A percentile compares a stretch with the other conserved stretches of the same genome.
Conservation (phyloP, 1,284 basidiomycete genomes). For the Apiotrichum laibachii region DNA sequence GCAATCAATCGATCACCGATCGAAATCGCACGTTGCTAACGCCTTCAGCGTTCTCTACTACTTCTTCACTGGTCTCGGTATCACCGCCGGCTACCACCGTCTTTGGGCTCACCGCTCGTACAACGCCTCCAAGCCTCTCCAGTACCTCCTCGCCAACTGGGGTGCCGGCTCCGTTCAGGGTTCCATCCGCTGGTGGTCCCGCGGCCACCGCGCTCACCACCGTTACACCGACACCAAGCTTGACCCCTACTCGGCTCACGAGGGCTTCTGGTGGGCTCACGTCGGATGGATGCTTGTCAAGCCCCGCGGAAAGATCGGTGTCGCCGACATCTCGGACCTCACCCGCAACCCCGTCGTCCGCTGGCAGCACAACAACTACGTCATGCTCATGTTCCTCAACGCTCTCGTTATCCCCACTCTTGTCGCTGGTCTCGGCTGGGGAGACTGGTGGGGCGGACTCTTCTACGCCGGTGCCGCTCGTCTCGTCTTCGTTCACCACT, state of each 20-base stretch:
- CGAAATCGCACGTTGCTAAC: conserved; percentile 5
- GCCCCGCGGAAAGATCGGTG: conserved; percentile 79
- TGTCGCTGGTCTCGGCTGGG: conserved; percentile 77
- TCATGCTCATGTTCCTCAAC: conserved; percentile 68
- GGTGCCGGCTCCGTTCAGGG: conserved; percentile 86
- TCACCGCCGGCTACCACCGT: conserved; percentile 76
- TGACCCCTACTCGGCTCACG: conserved; percentile 88
- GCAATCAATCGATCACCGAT: not conserved
- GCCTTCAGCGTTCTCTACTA: conserved; percentile 64
- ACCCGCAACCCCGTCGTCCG: conserved; percentile 70
- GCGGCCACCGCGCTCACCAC: conserved; percentile 89
- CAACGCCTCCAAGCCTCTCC: conserved; percentile 76
- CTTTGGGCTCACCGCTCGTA: conserved; percentile 89
- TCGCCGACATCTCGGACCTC: conserved; percentile 82
- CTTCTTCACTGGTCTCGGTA: conserved; percentile 75
- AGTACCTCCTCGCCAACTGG: conserved; percentile 71
- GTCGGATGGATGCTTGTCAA: conserved; percentile 92
- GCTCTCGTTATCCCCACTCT: conserved; percentile 71
- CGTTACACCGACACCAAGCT: conserved; percentile 93
- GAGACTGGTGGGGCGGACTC: conserved; percentile 78
- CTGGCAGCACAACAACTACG: conserved; percentile 82
- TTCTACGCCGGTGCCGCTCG: conserved; percentile 81
- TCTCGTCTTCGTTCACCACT: conserved; percentile 85
- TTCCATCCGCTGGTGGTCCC: conserved; percentile 92
- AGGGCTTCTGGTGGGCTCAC: conserved; percentile 71